Conservation (phyloP, 495 filamentous ascomycete species). For the Hamigera avellanea region DNA sequence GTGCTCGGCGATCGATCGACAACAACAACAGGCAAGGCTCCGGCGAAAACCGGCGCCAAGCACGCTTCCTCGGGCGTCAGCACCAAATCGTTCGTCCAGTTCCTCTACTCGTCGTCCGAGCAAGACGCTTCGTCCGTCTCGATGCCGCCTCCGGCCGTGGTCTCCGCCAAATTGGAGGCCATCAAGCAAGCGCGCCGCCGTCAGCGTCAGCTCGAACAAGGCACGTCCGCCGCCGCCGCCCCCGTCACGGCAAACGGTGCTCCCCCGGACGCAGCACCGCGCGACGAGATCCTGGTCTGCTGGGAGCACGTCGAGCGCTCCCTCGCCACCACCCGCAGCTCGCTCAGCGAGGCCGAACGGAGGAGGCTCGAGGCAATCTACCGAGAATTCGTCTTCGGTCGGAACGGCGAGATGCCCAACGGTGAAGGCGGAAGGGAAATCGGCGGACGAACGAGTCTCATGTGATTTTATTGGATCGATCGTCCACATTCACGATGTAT, state of each 20-base stretch:
- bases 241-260: slow-evolving; percentile 17
- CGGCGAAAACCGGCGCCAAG: slow-evolving; percentile 20
- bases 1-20: slow-evolving; percentile 58
- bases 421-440: slow-evolving; percentile 85
- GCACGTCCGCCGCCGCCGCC: slow-evolving; percentile 15
- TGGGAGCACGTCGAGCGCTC: slow-evolving; percentile 80
- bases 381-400: slow-evolving; percentile 77
- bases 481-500: too few relatives aligned
- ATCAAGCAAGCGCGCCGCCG: slow-evolving; percentile 58
- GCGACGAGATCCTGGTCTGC: slow-evolving; percentile 65
- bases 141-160: slow-evolving; percentile 53
- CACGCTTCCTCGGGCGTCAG: slow-evolving; percentile 19
- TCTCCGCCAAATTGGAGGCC: slow-evolving; percentile 61
- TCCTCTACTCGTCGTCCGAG: slow-evolving; percentile 60
- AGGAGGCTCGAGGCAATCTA: slow-evolving; percentile 70
- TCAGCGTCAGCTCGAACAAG: slow-evolving; percentile 40
- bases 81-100: slow-evolving; percentile 59
- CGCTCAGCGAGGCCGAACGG: slow-evolving; percentile 66
- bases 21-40: slow-evolving; percentile 17
- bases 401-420: slow-evolving; percentile 89
- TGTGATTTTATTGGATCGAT: slow-evolving; percentile 41
- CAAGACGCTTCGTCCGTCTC: slow-evolving; percentile 30
- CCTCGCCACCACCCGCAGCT: slow-evolving; percentile 67
- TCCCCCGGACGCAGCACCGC: slow-evolving; percentile 20
- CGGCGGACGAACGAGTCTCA: slow-evolving; percentile 83